A percentile compares a stretch with the other conserved stretches of the same genome.
phyloP scores from a whole-genome alignment of 2,329 filamentous ascomycete species.

The Arthrinium phaeospermum region DNA sequence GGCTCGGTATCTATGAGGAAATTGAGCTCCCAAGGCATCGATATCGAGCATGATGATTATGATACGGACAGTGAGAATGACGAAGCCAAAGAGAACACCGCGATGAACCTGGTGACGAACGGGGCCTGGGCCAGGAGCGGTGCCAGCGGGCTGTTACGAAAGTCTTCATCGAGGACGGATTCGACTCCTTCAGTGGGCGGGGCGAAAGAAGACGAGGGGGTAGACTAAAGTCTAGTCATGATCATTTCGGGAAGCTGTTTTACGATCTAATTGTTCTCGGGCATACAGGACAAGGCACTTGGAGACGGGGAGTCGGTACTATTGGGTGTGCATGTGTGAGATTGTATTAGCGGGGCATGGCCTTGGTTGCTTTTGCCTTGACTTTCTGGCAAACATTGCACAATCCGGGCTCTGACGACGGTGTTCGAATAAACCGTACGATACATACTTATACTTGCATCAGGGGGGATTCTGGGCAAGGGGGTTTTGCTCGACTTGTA shows the following conservation, averaged over 20 bases:
- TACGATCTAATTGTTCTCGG: not conserved
- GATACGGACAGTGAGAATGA: conserved; percentile 39
- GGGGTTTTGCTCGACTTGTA: not conserved
- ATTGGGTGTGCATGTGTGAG: not conserved
- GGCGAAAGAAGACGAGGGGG: conserved; percentile 24
- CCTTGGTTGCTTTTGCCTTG: not conserved
- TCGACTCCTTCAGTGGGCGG: conserved; percentile 21
- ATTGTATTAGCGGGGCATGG: not conserved
- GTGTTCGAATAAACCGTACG: conserved; percentile 10
- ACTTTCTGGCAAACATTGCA: not conserved
- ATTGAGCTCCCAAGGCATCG: conserved; percentile 52
- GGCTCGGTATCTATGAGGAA: conserved; percentile 51
- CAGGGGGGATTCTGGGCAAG: not conserved
- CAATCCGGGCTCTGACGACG: not conserved
- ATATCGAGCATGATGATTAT: conserved; percentile 47
- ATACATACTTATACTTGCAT: not conserved
- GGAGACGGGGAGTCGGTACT: not conserved
- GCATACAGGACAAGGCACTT: not conserved
- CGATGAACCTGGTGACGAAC: conserved; percentile 50
- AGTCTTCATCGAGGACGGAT: conserved; percentile 26
- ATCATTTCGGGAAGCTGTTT: not conserved
- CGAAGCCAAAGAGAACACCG: conserved; percentile 48
- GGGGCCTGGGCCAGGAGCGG: conserved; percentile 44
- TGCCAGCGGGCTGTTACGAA: conserved; percentile 40
- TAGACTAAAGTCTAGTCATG: conserved; percentile 24